phyloP scores from a whole-genome alignment of 345 rosid species.

The Linum lewisii region DNA sequence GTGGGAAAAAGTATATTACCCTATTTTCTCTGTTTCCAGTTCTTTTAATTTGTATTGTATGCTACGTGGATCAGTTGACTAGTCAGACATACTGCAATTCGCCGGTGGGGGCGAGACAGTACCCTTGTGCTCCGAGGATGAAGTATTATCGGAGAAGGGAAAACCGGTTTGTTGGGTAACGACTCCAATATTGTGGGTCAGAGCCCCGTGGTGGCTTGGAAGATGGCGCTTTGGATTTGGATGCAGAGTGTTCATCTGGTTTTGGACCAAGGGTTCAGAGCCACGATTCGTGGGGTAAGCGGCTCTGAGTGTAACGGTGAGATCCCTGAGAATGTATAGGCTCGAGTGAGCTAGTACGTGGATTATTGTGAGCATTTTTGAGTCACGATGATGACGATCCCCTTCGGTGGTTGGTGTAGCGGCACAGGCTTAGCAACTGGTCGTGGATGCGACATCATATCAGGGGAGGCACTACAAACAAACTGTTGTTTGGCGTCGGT shows the following conservation, averaged over 20 bases:
- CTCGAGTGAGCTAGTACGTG: neutral
- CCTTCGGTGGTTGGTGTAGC: too few relatives aligned
- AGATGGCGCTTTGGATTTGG: too few relatives aligned
- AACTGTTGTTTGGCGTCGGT: too few relatives aligned
- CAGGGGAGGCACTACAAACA: too few relatives aligned
- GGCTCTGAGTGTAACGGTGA: slow-evolving; percentile 1
- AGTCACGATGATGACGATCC: too few relatives aligned
- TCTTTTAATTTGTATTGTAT: neutral
- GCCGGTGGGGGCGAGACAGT: too few relatives aligned
- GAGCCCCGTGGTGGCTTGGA: too few relatives aligned
- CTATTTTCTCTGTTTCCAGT: too few relatives aligned
- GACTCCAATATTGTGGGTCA: neutral
- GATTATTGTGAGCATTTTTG: neutral
- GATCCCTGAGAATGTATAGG: neutral
- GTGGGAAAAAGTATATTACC: neutral
- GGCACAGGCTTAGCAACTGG: too few relatives aligned
- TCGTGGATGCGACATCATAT: too few relatives aligned
- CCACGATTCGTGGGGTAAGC: neutral
- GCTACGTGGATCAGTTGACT: slow-evolving; percentile 1
- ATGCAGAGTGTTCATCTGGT: too few relatives aligned
- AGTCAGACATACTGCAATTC: neutral
- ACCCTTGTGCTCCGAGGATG: neutral
- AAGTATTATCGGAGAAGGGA: neutral
- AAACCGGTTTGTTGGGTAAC: neutral
- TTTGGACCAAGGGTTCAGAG: neutral